A percentile compares a stretch with the other conserved stretches of the same genome.
phyloP scores from a whole-genome alignment of 2,329 filamentous ascomycete genomes.

The Colletotrichum sp. region DNA sequence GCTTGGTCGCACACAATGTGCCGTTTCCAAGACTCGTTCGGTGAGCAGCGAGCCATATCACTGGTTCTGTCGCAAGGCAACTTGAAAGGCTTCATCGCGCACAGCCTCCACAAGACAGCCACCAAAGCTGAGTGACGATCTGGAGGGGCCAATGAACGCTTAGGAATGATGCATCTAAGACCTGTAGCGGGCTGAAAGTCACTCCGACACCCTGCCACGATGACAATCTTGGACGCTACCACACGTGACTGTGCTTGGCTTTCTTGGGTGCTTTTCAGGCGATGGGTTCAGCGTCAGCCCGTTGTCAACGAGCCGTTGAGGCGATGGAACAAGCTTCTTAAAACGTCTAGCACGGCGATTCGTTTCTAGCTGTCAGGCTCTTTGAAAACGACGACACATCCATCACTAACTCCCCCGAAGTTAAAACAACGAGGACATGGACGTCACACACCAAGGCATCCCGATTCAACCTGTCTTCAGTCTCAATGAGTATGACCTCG shows the following conservation, averaged over 20 bases:
- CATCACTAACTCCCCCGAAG: neutral
- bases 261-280: neutral
- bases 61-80: neutral
- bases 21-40: neutral
- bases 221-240: neutral
- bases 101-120: neutral
- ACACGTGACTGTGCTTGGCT: conserved; percentile 3
- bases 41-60: neutral
- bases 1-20: neutral
- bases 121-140: neutral
- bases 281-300: neutral
- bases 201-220: conserved; percentile 30
- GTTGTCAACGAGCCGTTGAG: neutral
- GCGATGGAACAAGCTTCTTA: neutral
- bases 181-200: conserved; percentile 32
- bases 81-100: neutral
- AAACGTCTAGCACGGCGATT: neutral
- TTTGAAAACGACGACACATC: neutral
- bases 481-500: conserved; percentile 42
- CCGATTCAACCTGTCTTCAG: conserved; percentile 34
- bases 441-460: neutral
- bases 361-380: neutral
- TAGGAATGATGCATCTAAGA: neutral
- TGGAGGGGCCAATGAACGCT: neutral
- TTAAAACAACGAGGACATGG: neutral